These are phyloP conservation scores for Penicillium egyptiacum DNA, from an alignment of 495 filamentous ascomycete species.

Conservation along the genomic window DNA sequence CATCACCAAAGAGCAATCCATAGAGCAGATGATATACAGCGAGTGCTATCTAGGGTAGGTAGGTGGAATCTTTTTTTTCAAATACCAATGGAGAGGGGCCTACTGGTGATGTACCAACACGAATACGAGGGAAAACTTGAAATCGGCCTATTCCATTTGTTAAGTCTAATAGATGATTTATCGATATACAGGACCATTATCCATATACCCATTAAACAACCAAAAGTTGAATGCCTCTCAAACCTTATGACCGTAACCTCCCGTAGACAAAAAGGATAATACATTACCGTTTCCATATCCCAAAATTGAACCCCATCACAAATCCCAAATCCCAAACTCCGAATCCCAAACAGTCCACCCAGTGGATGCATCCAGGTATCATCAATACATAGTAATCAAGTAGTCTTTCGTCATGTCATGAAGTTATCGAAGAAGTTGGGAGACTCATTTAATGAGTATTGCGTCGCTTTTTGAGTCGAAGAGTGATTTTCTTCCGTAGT, in stretches of 20 bases:
- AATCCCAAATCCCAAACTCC: conserved; percentile 2
- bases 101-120: not conserved
- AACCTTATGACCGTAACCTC: not conserved
- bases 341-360: not conserved
- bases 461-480: conserved; percentile 37
- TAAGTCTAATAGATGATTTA: not conserved
- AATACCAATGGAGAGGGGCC: not conserved
- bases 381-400: conserved; percentile 3
- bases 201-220: not conserved
- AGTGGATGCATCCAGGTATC: conserved; percentile 10
- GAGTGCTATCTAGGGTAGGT: not conserved
- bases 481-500: conserved; percentile 36
- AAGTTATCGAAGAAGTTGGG: conserved; percentile 8
- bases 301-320: not conserved
- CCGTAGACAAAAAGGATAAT: not conserved
- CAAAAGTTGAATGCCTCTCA: not conserved
- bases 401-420: conserved; percentile 5
- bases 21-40: not conserved
- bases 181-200: not conserved
- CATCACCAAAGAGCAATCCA: not conserved
- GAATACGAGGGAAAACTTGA: conserved; percentile 1
- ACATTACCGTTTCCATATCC: not conserved
- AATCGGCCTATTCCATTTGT: not conserved
- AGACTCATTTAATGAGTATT: conserved; percentile 21
- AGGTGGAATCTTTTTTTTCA: not conserved